Evolutionary conservation across 352 stramenopile species (phyloP), one percentile per base, ranked within the genome.

Genomic region (Pythium coloratum): DNA sequence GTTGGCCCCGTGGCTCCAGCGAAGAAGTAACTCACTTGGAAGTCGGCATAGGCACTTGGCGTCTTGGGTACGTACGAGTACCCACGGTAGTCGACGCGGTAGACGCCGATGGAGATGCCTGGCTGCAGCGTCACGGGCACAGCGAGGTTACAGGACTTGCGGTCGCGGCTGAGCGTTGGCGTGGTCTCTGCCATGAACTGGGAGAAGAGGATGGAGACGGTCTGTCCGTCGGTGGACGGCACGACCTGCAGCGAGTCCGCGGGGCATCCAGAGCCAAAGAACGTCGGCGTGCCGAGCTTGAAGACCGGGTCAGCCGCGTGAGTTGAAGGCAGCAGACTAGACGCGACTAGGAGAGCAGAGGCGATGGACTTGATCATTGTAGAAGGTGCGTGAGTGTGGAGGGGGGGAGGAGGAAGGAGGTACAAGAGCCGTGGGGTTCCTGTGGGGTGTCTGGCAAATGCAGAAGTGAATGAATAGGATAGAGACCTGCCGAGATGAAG

Each of bases 31-130:
- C 18, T 59, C 8, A 62, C 62, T 28, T 62, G 49, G 58, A 80
- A 73, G 36, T 77, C 62, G 28, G 51, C 51, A 38, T 56, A 74
- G 14, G 70, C 58, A 32, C 18, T 47, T 2, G 30, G 6, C 1
- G 55, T 18, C 13, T n/a, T 49, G 1, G 73, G 73, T 0, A 80
- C 73, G 62, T 71, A 80, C 28, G 44, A 62, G 64, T 76, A 72
- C 2, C 73, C 73, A 7, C 67, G 71, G 62, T 80, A 80, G 64
- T 77, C 73, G 6, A 71, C 58, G 16, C 63, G 60, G 64, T 71
- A 78, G 46, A 80, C 66, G 34, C 67, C 73, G 40, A 80, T 71
- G 7, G 73, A 69, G 51, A 77, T 70, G 24, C 70, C 73, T 1
- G 46, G 55, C 28, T 65, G 36, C 47, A 70, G 36, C 7, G 58